Evolutionary conservation across 108 stramenopile genomes (phyloP), one percentile per base, ranked within the genome.

Genomic region (Bacterosira constricta): DNA sequence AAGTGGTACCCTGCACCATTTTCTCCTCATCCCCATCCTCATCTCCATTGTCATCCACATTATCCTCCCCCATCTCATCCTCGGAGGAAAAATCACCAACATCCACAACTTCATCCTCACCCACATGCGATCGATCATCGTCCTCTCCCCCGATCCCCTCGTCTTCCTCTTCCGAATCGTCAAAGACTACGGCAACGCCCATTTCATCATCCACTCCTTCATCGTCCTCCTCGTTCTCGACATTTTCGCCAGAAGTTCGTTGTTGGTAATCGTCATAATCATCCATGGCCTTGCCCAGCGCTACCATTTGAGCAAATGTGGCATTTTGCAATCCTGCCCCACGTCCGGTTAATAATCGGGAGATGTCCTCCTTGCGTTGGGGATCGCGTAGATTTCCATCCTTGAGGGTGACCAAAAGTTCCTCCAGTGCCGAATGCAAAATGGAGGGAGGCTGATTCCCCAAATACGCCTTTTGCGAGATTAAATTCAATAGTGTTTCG

Each of bases 171-270:
- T 92, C 94, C 41, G 96, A 96, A 62, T 96, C 92, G 67, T 96
- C 95, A 71, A 99, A 98, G 0, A 98, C 96, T 7, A 99, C 98
- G 1, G 97, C 96, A 41, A 98, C 99, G 39, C 97, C 97, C 89
- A 97, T 98, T 61, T 98, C 96, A 53, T 95, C 95, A 63, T 98
- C 96, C 42, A 95, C 67, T 10, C 84, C 71, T 34, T 73, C 82
- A 9, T 60, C 80, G n/a, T 58, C 75, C 10, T 77, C 76, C 21
- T 73, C 80, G 26, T 66, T 17, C 15, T 42, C 17, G 11, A 31
- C 58, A 26, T 39, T 80, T n/a, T 34, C 68, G 50, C 74, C 56
- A 36, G 52, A 81, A 12, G 39, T 79, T 37, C 34, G 35, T n/a
- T n/a, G n/a, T n/a, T n/a, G n/a, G n/a, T 69, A 76, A 12, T 72